These are phyloP conservation scores for Ceratocystis destructans DNA, from an alignment of 2,329 filamentous ascomycete species.

Conservation along the genomic window DNA sequence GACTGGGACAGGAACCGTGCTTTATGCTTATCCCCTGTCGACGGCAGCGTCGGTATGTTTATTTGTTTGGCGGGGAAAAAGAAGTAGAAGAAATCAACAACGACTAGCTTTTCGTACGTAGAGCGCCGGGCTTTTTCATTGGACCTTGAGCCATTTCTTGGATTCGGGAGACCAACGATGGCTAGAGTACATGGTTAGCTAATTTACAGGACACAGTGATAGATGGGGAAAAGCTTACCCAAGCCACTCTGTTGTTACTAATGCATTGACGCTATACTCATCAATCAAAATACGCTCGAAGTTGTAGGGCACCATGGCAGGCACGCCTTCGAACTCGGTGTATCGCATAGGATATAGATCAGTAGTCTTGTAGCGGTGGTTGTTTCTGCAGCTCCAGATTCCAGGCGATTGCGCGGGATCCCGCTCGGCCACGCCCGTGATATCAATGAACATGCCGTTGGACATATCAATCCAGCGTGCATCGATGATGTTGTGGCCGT, in stretches of 20 bases:
- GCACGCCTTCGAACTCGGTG: slow-evolving; percentile 60
- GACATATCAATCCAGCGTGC: slow-evolving; percentile 65
- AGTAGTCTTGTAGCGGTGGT: slow-evolving; percentile 53
- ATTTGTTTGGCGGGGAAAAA: not conserved
- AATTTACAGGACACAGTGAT: not conserved
- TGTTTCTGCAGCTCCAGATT: slow-evolving; percentile 67
- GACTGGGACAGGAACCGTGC: not conserved
- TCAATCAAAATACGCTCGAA: slow-evolving; percentile 52
- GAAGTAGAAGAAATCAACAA: not conserved
- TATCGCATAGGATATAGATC: slow-evolving; percentile 65
- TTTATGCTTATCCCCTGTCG: not conserved
- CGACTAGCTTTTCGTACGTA: not conserved
- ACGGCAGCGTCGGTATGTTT: not conserved
- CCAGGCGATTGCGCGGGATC: slow-evolving; percentile 46
- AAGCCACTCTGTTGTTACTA: slow-evolving; percentile 47
- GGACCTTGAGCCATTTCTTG: slow-evolving; percentile 45
- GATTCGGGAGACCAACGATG: slow-evolving; percentile 45
- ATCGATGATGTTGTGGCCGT: slow-evolving; percentile 69
- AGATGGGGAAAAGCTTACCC: slow-evolving; percentile 35
- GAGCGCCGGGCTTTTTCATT: slow-evolving; percentile 17
- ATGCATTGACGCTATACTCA: slow-evolving; percentile 50
- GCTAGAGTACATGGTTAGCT: slow-evolving; percentile 27
- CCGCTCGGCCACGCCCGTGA: slow-evolving; percentile 61
- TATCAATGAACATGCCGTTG: slow-evolving; percentile 72
- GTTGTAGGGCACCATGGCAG: slow-evolving; percentile 53